Base-by-base conservation (phyloP, 2,329 filamentous ascomycete species). In the Sarocladium oryzae region DNA sequence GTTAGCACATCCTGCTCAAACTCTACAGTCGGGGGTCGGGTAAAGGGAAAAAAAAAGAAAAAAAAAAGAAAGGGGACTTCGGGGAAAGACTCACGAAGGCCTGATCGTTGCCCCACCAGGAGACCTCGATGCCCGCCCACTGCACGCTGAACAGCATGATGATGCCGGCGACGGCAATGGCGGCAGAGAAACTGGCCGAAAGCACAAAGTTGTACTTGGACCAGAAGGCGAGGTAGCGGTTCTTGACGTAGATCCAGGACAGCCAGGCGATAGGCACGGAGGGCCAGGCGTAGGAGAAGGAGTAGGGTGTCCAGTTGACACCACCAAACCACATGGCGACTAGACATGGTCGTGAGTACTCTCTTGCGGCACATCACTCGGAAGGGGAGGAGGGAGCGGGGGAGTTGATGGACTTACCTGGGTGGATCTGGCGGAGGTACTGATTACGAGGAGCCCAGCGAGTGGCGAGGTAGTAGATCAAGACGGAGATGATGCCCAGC, bases 181-280 rank as follows among this genome's bases (percentile, higher is more conserved):
- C 71, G 4, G 67, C 69, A 9, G 65, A 69, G 49, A 75, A 56
- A 5, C 69, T 69, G 0, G 71, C 68, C 9, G 68, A 71, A 2
- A 75, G 58, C 2, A 71, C 66, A 56, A 73, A 75, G 58, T 73
- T 73, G 60, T 74, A 75, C 63, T 74, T 69, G 41, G 69, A 63
- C 69, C 69, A 74, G 69, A 69, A 73, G 1, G 69, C 69, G 45
- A 69, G 55, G 11, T 63, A 60, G 51, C 66, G 63, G 13, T 46
- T 53, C 48, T 51, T 50, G 18, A 53, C 28, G 24, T 56, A 56
- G 26, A 57, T 53, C 55, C 55, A 58, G 15, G 53, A 56, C 18
- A 58, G 24, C 54, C 54, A 57, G 2, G 55, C 56, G n/a, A 58
- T 54, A 18, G 55, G 54, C 20, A 58, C 54, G 5, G 56, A 54